Percentiles rank a stretch among this genome's conserved stretches.
Conservation (phyloP, 129 eudicot species). For the Flaveria ramosissima region DNA sequence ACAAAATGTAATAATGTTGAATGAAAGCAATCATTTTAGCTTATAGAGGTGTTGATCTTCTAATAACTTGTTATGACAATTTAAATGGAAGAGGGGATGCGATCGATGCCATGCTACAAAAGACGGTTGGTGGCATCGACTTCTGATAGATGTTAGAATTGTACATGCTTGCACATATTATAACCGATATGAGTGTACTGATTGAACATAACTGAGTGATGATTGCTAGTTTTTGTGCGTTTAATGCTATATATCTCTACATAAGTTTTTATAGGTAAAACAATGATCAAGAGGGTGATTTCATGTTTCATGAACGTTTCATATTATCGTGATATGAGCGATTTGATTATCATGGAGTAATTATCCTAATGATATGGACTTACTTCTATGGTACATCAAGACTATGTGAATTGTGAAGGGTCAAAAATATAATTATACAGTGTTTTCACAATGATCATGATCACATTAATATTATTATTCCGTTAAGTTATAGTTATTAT, state of each 20-base stretch:
- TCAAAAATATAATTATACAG: background rate
- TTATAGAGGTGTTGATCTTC: too few species aligned
- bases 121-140: constrained; percentile 40
- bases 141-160: background rate
- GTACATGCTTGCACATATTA: background rate
- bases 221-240: background rate
- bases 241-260: background rate
- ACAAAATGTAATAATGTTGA: too few species aligned
- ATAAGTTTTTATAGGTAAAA: background rate
- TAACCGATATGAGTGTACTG: background rate
- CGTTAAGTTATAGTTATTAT: too few species aligned
- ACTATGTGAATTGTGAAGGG: too few species aligned
- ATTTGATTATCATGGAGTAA: background rate
- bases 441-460: background rate
- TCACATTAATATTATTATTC: background rate
- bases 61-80: constrained; percentile 28
- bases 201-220: background rate
- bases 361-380: background rate
- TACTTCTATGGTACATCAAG: too few species aligned
- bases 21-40: too few species aligned
- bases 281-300: background rate
- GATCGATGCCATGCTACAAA: constrained; percentile 69
- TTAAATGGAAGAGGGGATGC: constrained; percentile 76
- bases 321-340: background rate
- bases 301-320: background rate